Evolutionary conservation across 1,139 yeast species (phyloP), one percentile per base, ranked within the genome.

Genomic region (Diutina pseudorugosa): DNA sequence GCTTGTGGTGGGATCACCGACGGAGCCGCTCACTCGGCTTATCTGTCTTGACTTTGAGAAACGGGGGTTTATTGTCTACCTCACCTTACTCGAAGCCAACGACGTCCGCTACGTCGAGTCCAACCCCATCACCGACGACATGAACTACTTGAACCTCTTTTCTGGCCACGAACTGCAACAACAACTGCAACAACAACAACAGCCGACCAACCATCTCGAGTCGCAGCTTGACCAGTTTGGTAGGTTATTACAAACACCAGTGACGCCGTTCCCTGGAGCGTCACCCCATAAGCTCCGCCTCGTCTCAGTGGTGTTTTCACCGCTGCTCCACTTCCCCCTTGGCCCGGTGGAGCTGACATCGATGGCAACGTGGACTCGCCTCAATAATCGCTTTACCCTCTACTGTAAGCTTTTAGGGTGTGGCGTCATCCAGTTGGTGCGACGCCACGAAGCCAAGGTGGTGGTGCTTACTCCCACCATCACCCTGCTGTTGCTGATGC

Each of bases 41-140:
- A 70, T 88, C 41, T 88, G 90, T 0, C 73, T 79, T 53, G 95
- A 88, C 61, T 73, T 88, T 59, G 90, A 85, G 57, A 77, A 77
- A 51, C 71, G 95, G 53, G 95, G 96, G 1, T 85, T 85, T 61
- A 83, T 88, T 36, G 90, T 88, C 3, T 88, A 84, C 64, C 72
- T 88, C 59, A 83, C 94, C 1, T 81, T 87, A 3, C 68, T 82
- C 12, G 83, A 84, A 55, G 81, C 79, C 11, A 78, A 76, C 51
- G 94, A 86, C 58, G 73, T 77, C 53, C 76, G 73, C 55, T 75
- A 80, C 54, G 77, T 87, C 50, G 78, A 76, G 56, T 72, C 76
- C 51, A 79, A 82, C 77, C 65, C 79, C 71, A 62, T 81, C 74
- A 59, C 77, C 68, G 68, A 76, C 69, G 64, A 72, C 72, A 61